Conservation (phyloP, 305 asterid species). For the Stenogyne calaminthoides region DNA sequence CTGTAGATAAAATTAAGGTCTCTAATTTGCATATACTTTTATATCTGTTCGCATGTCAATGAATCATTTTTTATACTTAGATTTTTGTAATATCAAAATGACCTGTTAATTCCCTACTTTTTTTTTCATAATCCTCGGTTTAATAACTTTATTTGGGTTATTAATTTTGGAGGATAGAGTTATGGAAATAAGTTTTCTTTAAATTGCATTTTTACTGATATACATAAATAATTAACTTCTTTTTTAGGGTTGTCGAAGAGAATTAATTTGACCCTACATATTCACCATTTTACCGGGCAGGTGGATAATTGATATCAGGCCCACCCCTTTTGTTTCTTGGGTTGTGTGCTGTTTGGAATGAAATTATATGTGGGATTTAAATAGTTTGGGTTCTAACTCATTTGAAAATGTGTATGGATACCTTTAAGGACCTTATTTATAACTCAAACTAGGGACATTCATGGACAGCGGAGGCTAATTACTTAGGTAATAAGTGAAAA, state of each 20-base stretch:
- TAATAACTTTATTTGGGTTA: slow-evolving; percentile 6
- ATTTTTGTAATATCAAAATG: slow-evolving; percentile 1
- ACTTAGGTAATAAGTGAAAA: slow-evolving; percentile 2
- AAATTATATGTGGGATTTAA: neutral
- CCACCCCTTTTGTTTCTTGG: slow-evolving; percentile 1
- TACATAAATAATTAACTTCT: neutral
- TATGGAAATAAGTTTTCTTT: neutral
- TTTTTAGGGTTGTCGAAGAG: neutral
- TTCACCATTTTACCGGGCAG: slow-evolving; percentile 4
- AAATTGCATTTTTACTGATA: slow-evolving; percentile 1
- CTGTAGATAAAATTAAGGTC: slow-evolving; percentile 79
- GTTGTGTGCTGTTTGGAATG: slow-evolving; percentile 11
- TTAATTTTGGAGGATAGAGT: slow-evolving; percentile 17
- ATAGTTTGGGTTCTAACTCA: neutral
- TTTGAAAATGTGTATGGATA: neutral
- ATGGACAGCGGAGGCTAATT: neutral
- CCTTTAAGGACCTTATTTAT: slow-evolving; percentile 12
- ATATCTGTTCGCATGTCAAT: slow-evolving; percentile 12
- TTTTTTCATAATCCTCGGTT: slow-evolving; percentile 5
- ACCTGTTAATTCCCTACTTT: neutral
- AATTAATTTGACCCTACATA: neutral
- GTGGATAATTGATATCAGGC: neutral
- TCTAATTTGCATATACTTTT: slow-evolving; percentile 4
- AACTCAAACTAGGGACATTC: slow-evolving; percentile 11
- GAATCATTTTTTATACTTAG: neutral